Evolutionary conservation across 192 early-diverging fungal species (phyloP).

Genomic region (Podila horticola): DNA sequence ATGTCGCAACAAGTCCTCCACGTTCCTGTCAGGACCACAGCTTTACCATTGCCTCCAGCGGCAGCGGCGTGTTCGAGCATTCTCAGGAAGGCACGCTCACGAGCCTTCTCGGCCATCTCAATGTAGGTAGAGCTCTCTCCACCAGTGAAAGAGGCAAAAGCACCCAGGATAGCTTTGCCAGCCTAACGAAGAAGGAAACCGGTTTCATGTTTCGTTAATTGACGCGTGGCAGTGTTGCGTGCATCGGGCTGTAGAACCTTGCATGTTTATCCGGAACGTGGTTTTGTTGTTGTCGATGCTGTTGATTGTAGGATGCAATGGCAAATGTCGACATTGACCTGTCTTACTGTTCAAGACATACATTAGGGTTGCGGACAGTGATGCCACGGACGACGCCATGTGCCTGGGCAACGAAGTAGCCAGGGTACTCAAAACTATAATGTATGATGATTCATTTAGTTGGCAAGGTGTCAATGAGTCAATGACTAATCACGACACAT

Average conservation of each 20-base stretch:
- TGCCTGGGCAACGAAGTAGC: constrained; percentile 43
- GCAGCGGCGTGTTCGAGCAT: constrained; percentile 46
- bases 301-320: too few relatives aligned
- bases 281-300: too few relatives aligned
- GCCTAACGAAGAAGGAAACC: neutral
- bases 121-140: constrained; percentile 44
- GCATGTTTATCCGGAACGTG: too few relatives aligned
- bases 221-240: too few relatives aligned
- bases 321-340: too few relatives aligned
- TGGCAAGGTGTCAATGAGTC: too few relatives aligned
- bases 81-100: constrained; percentile 44
- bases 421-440: constrained; percentile 31
- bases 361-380: constrained; percentile 47
- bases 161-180: constrained; percentile 45
- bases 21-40: too few relatives aligned
- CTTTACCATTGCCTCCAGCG: constrained; percentile 39
- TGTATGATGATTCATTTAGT: too few relatives aligned
- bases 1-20: too few relatives aligned
- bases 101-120: constrained; percentile 51
- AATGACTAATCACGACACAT: too few relatives aligned
- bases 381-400: constrained; percentile 49
- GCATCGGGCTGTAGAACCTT: too few relatives aligned
- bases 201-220: too few relatives aligned
- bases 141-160: constrained; percentile 43
- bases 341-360: constrained; percentile 10